Base-by-base conservation (phyloP, 192 early-diverging fungal genomes). In the Rhizoclosmatium globosum region DNA sequence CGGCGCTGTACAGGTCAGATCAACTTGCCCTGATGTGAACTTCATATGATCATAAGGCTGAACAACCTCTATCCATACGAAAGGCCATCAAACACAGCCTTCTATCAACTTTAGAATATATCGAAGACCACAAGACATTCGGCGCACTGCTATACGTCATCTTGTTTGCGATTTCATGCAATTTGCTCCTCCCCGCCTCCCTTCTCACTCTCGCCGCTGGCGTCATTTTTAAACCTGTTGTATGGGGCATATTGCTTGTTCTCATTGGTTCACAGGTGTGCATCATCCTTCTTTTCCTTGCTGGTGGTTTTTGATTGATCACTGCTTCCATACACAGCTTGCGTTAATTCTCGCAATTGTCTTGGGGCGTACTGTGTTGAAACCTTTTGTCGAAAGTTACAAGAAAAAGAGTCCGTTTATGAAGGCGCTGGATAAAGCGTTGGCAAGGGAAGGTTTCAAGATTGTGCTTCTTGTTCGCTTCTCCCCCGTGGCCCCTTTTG, bases 381-480 rank as follows among this genome's bases (percentile, higher is more conserved):
- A 74, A 17, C 80, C 80, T 2, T 81, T 23, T 47, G 67, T 81
- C 38, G 80, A 81, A 66, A 44, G 43, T 11, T 68, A 68, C 43
- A 67, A 71, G 48, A 42, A 64, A 41, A 42, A 59, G 46, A 59
- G 56, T 60, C 65, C 73, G 23, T 58, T 59, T 13, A 39, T 81
- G 59, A 38, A 39, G 60, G 48, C 74, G 4, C 56, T 81, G 15
- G 80, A 81, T 69, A 38, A 21, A 21, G 80, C 80, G 7, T 31
- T 81, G 4, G 64, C 62, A 11, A 42, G 78, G 15, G 71, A 75
- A 76, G 79, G 79, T 1, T 81, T 72, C 46, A 81, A 77, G 46
- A 81, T 81, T 23, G 80, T 81, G 11, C 44, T 81, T 6, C 65
- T 81, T 11, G 45, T 81, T 41, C 73, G 80, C 59, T 62, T 81